Conservation (phyloP, 441 rosid species). For the Jatropha multifida region DNA sequence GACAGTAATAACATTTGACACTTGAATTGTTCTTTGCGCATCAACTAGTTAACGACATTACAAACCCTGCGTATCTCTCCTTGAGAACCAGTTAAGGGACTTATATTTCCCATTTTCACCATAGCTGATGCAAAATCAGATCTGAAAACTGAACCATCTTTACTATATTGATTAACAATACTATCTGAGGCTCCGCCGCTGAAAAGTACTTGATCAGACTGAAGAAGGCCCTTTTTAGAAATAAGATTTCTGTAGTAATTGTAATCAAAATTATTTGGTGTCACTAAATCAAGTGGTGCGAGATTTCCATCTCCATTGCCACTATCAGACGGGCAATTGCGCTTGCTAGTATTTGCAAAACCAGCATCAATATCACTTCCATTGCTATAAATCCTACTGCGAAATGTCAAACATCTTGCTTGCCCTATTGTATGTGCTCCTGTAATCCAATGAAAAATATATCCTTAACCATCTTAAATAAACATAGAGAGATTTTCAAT, state of each 20-base stretch:
- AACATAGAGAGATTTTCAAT: too few relatives aligned
- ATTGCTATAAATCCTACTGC: constrained; percentile 43
- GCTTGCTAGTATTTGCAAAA: constrained; percentile 40
- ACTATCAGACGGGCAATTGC: constrained; percentile 29
- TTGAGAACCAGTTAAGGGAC: constrained; percentile 40
- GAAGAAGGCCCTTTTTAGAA: constrained; percentile 52
- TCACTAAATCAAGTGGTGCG: constrained; percentile 51
- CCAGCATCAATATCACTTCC: constrained; percentile 43
- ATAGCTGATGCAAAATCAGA: constrained; percentile 54
- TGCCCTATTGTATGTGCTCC: constrained; percentile 61
- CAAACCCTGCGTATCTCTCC: constrained; percentile 46
- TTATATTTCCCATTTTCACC: constrained; percentile 61
- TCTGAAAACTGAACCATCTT: constrained; percentile 31
- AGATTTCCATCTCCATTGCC: constrained; percentile 36
- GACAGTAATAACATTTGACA: neutral
- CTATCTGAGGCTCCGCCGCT: constrained; percentile 46
- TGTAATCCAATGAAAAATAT: neutral
- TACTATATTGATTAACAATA: constrained; percentile 45
- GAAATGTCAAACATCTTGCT: constrained; percentile 49
- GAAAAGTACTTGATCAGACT: constrained; percentile 48
- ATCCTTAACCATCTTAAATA: too few relatives aligned
- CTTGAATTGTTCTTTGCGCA: neutral
- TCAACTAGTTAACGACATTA: constrained; percentile 34
- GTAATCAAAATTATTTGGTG: constrained; percentile 57
- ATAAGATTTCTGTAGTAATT: constrained; percentile 50